Conservation (phyloP, 225 moss, liverwort and hornwort genomes). For the Polytrichum commune region DNA sequence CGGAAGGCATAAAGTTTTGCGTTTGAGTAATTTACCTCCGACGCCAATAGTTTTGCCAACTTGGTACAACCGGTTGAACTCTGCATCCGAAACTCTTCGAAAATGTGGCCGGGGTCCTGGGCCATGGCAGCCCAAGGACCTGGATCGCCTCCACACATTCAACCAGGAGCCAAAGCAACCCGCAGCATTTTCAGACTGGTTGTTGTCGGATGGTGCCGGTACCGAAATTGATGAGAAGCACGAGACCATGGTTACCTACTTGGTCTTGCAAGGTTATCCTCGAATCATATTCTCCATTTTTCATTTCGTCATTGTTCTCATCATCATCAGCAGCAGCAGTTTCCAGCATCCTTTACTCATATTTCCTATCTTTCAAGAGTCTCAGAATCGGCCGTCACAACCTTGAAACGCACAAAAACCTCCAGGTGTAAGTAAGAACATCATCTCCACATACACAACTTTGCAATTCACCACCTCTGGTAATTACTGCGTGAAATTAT, state of each 20-base stretch:
- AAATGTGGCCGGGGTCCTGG: conserved; percentile 40
- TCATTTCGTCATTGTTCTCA: background rate
- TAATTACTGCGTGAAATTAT: too few relatives aligned
- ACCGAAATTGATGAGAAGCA: conserved; percentile 36
- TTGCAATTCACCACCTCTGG: too few relatives aligned
- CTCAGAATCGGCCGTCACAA: too few relatives aligned
- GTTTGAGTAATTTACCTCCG: conserved; percentile 48
- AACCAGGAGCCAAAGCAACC: conserved; percentile 31
- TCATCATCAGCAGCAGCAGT: background rate
- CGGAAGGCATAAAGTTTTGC: background rate
- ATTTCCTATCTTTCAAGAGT: too few relatives aligned
- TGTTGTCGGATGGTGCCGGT: conserved; percentile 20
- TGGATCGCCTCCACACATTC: conserved; percentile 31
- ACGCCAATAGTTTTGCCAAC: conserved; percentile 69
- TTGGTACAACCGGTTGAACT: conserved; percentile 68
- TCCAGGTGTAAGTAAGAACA: too few relatives aligned
- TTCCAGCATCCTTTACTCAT: too few relatives aligned
- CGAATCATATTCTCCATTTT: background rate
- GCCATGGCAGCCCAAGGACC: conserved; percentile 15
- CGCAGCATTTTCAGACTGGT: conserved; percentile 7
- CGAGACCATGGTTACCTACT: conserved; percentile 13
- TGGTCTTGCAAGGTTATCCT: background rate
- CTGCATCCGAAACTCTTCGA: conserved; percentile 56
- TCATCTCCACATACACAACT: too few relatives aligned
- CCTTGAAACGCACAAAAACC: too few relatives aligned